These are phyloP conservation scores for Debaryomycetaceae sp. DNA, from an alignment of 1,139 yeast species.

Conservation along the genomic window DNA sequence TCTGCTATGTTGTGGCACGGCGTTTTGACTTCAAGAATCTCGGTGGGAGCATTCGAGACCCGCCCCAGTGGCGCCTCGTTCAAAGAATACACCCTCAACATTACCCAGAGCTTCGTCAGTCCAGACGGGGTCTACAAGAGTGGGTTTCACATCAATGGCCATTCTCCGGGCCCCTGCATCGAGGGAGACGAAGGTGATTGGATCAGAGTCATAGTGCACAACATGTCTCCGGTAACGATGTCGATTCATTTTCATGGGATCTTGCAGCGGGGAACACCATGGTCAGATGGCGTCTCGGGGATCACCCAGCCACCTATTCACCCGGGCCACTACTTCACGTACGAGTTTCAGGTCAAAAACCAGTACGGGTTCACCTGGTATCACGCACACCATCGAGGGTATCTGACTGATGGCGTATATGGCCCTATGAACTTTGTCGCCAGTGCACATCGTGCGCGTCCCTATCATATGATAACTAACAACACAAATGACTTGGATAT, in stretches of 20 bases:
- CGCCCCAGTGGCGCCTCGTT: no score
- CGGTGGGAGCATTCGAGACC: no score
- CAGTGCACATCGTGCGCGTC: conserved; percentile 16
- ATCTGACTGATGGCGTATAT: conserved; percentile 45
- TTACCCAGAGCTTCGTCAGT: conserved; percentile 5
- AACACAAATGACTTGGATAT: conserved; percentile 12
- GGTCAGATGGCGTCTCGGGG: conserved; percentile 41
- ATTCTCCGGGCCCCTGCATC: conserved; percentile 32
- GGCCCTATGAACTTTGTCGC: conserved; percentile 34
- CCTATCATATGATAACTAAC: conserved; percentile 19
- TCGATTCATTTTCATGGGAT: conserved; percentile 49
- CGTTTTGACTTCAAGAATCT: no score
- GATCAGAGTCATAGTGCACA: conserved; percentile 23
- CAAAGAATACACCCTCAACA: conserved; percentile 4
- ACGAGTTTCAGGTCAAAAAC: conserved; percentile 32
- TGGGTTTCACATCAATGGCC: conserved; percentile 27
- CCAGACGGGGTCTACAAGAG: conserved; percentile 8
- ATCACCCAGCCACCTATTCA: conserved; percentile 38
- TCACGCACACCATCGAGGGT: conserved; percentile 47
- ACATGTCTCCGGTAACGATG: conserved; percentile 26
- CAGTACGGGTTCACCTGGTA: conserved; percentile 50
- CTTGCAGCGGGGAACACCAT: conserved; percentile 33
- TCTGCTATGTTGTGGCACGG: no score
- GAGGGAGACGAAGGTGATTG: conserved; percentile 35
- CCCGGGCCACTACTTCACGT: conserved; percentile 29